phyloP scores from a whole-genome alignment of 2,329 filamentous ascomycete genomes.

The Ustulina deusta region DNA sequence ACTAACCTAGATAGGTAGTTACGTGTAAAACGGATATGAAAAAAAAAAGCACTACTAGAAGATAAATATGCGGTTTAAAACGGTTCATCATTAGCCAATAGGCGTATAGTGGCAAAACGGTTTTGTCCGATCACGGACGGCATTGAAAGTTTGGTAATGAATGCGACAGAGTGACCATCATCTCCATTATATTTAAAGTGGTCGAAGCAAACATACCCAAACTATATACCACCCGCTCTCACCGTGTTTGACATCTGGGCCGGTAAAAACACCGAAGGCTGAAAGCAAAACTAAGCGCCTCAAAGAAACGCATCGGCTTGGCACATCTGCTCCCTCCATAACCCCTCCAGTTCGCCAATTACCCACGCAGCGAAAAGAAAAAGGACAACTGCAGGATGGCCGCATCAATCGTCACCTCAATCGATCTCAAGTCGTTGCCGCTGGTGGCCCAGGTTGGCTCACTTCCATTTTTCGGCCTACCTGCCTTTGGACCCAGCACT shows the following conservation, averaged over 20 bases:
- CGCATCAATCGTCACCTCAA: constrained; percentile 33
- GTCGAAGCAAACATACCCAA: background rate
- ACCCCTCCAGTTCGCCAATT: constrained; percentile 13
- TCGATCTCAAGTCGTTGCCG: constrained; percentile 35
- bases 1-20: background rate
- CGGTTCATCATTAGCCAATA: background rate
- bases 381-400: constrained; percentile 28
- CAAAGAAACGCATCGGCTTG: constrained; percentile 8
- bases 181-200: background rate
- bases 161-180: background rate
- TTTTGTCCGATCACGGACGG: constrained; percentile 5
- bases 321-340: constrained; percentile 5
- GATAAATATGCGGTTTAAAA: background rate
- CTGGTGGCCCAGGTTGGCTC: constrained; percentile 38
- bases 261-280: background rate
- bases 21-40: too few relatives aligned
- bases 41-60: background rate
- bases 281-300: background rate
- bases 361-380: constrained; percentile 1
- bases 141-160: constrained; percentile 12
- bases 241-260: background rate
- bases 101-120: background rate
- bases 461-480: background rate
- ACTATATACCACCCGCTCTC: background rate
- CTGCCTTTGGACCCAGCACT: background rate